Base-by-base conservation (phyloP, 768 basidiomycete genomes). In the Rhodosporidiobolus sp. region DNA sequence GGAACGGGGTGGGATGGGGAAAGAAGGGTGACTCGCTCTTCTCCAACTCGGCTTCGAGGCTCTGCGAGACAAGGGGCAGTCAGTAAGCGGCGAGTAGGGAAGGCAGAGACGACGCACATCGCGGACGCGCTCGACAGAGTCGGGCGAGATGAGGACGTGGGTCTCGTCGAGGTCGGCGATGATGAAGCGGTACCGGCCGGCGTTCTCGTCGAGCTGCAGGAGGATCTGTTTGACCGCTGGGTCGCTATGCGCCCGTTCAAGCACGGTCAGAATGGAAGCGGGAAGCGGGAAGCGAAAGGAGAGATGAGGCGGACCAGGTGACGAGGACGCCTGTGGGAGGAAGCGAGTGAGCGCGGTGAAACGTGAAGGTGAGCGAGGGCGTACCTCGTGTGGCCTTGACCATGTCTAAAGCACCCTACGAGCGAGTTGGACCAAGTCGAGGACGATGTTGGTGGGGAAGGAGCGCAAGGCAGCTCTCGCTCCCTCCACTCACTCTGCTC, bases 141-240 rank as follows among this genome's bases (percentile, higher is more conserved):
- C 92, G 3, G 88, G 88, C 77, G 89, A 90, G 80, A 93, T 89
- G 64, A 93, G 87, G 3, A 94, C 78, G 81, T 92, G 90, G 72
- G 87, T 86, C 76, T 92, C 90, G 78, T 93, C 92, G 34, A 94
- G 80, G 77, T 94, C 92, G 77, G 92, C 89, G 71, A 94, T 90
- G 73, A 94, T 88, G 80, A 94, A 94, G 32, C 67, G 57, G 17
- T 61, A 48, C 0, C 48, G 20, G 0, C 46, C 30, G 3, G 48
- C 10, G 43, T 86, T 88, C 60, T 92, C 90, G 79, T 93, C 90
- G 65, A 84, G 86, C 16, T 86, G 84, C 63, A 92, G 83, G 48
- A 93, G 84, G 66, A 93, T 91, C 79, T 92, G 90, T 81, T 93
- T 94, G 70, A 94, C 92, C 2, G 91, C 91, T 3, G 90, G 87